These are phyloP conservation scores for Podaxis carcinomalis DNA, from an alignment of 768 basidiomycete species.

Conservation along the genomic window DNA sequence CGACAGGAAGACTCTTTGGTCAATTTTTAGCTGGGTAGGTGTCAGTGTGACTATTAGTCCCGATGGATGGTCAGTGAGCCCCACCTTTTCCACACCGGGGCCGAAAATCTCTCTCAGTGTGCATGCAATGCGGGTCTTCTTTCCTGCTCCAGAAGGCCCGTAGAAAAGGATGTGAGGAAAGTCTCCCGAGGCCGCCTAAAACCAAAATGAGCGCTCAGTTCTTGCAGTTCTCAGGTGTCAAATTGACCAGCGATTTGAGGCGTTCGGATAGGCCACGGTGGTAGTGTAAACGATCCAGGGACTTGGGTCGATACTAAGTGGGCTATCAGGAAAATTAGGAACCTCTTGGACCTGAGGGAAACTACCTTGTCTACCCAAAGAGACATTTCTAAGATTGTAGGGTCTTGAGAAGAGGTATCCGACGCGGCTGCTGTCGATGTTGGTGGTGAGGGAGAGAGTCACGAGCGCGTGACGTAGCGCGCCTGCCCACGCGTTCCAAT, in stretches of 20 bases:
- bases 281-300: slow-evolving; percentile 85
- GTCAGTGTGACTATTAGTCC: not conserved
- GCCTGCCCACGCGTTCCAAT: slow-evolving; percentile 14
- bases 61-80: slow-evolving; percentile 12
- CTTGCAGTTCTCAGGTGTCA: not conserved
- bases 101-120: slow-evolving; percentile 89
- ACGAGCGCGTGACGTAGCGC: slow-evolving; percentile 19
- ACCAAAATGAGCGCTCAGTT: not conserved
- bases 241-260: slow-evolving; percentile 65
- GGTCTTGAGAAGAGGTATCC: not conserved
- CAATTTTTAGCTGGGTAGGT: slow-evolving; percentile 80
- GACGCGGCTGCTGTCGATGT: not conserved
- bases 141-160: slow-evolving; percentile 94
- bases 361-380: slow-evolving; percentile 65
- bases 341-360: slow-evolving; percentile 5
- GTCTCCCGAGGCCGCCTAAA: slow-evolving; percentile 82
- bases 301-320: slow-evolving; percentile 75
- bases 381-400: slow-evolving; percentile 38
- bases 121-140: slow-evolving; percentile 94
- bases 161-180: slow-evolving; percentile 99
- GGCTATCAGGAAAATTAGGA: slow-evolving; percentile 2
- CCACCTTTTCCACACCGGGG: slow-evolving; percentile 86
- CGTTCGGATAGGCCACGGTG: slow-evolving; percentile 77
- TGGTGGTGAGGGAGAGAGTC: not conserved
- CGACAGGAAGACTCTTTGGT: slow-evolving; percentile 93